phyloP scores from a whole-genome alignment of 495 filamentous ascomycete genomes.

The Mycothermus thermophilus region DNA sequence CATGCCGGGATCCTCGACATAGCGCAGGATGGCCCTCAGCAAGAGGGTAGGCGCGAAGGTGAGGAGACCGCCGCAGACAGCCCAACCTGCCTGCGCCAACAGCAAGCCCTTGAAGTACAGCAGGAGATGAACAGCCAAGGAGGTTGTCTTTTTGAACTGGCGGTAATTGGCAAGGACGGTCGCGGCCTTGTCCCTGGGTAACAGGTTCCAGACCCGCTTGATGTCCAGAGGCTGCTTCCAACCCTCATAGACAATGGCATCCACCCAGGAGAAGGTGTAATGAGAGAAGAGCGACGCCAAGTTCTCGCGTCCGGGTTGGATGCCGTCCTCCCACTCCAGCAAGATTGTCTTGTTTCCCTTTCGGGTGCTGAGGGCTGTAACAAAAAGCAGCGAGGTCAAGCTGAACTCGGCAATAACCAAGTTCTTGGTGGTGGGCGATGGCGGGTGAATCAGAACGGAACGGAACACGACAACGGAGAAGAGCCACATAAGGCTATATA shows the following conservation, averaged over 20 bases:
- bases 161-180: conserved; percentile 67
- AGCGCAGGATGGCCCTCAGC: conserved; percentile 80
- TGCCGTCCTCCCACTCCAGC: conserved; percentile 70
- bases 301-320: conserved; percentile 75
- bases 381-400: conserved; percentile 56
- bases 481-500: conserved; percentile 80
- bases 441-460: conserved; percentile 69
- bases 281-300: conserved; percentile 78
- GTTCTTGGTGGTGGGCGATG: conserved; percentile 42
- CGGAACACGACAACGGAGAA: conserved; percentile 65
- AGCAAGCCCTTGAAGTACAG: conserved; percentile 71
- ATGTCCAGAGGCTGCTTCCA: conserved; percentile 76
- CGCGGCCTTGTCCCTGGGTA: conserved; percentile 75
- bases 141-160: conserved; percentile 69
- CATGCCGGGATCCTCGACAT: conserved; percentile 68
- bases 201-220: conserved; percentile 79
- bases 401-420: conserved; percentile 58
- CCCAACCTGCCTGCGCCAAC: conserved; percentile 66
- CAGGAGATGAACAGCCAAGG: conserved; percentile 65
- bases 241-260: conserved; percentile 79
- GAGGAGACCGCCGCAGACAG: conserved; percentile 59
- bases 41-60: conserved; percentile 87
- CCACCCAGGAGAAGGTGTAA: conserved; percentile 81
- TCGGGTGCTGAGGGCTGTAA: conserved; percentile 64
- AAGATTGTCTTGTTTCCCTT: conserved; percentile 85